Evolutionary conservation across 768 basidiomycete species (phyloP).

Genomic region (Xerocomellus intermedius): DNA sequence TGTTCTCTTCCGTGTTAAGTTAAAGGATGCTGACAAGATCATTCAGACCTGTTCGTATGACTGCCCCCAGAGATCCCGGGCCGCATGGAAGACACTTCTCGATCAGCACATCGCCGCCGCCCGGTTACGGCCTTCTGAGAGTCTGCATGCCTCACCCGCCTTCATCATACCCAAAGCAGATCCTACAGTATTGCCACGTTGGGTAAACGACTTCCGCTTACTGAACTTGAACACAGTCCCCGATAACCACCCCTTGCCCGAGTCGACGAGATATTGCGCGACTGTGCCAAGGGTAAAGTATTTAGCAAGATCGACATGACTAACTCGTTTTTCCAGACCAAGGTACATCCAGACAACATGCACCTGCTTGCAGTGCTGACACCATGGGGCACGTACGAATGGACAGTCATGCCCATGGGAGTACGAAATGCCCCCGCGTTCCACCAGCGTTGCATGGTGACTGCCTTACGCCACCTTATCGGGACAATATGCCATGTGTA

Average conservation of each 20-base stretch:
- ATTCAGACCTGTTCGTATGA: conserved; percentile 22
- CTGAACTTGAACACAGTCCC: conserved; percentile 25
- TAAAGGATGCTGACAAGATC: conserved; percentile 25
- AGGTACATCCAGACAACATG: conserved; percentile 31
- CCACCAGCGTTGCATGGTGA: too few relatives aligned
- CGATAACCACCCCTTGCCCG: conserved; percentile 19
- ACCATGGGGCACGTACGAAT: too few relatives aligned
- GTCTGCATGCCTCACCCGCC: conserved; percentile 30
- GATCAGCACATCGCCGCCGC: conserved; percentile 36
- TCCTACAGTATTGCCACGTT: conserved; percentile 12
- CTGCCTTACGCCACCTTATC: too few relatives aligned
- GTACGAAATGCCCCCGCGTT: too few relatives aligned
- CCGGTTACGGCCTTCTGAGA: conserved; percentile 27
- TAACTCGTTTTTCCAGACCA: conserved; percentile 41
- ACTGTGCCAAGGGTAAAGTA: conserved; percentile 33
- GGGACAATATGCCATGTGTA: too few relatives aligned
- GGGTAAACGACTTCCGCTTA: conserved; percentile 31
- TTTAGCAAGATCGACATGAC: conserved; percentile 42
- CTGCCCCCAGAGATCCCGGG: conserved; percentile 34
- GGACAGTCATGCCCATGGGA: too few relatives aligned
- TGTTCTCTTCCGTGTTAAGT: conserved; percentile 20
- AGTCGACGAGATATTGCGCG: conserved; percentile 18
- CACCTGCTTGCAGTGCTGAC: too few relatives aligned
- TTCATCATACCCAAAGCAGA: conserved; percentile 41
- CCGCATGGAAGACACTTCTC: conserved; percentile 34